Evolutionary conservation across 108 stramenopile genomes (phyloP).

Genomic region (Skeletonema marinoi): DNA sequence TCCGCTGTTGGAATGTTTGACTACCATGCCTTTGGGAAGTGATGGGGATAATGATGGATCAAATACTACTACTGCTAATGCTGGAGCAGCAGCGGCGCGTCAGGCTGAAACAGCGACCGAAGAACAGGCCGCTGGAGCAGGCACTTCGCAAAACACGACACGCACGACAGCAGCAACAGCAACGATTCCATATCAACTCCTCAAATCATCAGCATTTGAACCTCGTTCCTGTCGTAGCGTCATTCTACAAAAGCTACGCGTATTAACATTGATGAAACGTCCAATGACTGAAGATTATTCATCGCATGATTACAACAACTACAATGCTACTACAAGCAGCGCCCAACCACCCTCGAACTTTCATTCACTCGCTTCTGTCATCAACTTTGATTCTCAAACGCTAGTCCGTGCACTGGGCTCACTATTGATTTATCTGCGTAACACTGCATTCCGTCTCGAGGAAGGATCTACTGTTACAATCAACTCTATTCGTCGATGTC

Average conservation of each 20-base stretch:
- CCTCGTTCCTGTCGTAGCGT: constrained; percentile 58
- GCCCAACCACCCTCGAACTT: constrained; percentile 35
- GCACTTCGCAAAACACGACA: neutral
- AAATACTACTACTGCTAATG: neutral
- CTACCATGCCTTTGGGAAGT: constrained; percentile 24
- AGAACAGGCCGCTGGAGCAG: neutral
- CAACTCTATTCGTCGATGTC: constrained; percentile 56
- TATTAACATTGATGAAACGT: constrained; percentile 55
- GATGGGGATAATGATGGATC: neutral
- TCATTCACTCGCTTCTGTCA: constrained; percentile 73
- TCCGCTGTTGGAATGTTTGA: constrained; percentile 50
- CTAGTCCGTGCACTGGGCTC: constrained; percentile 79
- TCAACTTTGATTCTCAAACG: constrained; percentile 82
- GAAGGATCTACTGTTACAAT: constrained; percentile 68
- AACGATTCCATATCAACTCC: constrained; percentile 72
- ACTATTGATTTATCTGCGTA: constrained; percentile 70
- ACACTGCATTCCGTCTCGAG: constrained; percentile 73
- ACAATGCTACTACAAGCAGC: neutral
- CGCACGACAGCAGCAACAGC: constrained; percentile 6
- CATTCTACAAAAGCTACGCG: constrained; percentile 79
- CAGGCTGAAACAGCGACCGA: neutral
- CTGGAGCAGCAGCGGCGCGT: neutral
- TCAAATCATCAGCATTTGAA: constrained; percentile 78
- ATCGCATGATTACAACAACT: constrained; percentile 12
- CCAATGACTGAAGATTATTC: constrained; percentile 19